Evolutionary conservation across 139 green algal species (phyloP), one percentile per base, ranked within the genome.

Genomic region (Chlorella sorokiniana): DNA sequence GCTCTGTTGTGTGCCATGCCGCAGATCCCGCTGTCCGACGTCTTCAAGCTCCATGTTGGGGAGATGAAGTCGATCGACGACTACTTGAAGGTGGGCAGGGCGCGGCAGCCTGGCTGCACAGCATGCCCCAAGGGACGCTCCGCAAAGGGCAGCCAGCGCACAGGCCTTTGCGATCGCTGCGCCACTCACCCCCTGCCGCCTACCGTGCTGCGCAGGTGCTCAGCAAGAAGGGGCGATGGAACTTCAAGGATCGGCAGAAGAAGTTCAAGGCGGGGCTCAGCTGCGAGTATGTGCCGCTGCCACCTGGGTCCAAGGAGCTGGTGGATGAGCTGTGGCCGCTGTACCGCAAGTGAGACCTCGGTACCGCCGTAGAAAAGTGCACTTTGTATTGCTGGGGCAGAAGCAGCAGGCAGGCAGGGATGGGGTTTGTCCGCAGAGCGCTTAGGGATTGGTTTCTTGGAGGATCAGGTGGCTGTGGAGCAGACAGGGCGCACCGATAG

Each of bases 181-280:
- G 48, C 48, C 48, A n/a, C n/a, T n/a, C n/a, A n/a, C n/a, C n/a
- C n/a, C n/a, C n/a, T n/a, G n/a, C n/a, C n/a, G n/a, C n/a, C n/a
- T n/a, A n/a, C n/a, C n/a, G 3, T 61, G 52, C 52, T 27, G 7
- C 38, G 65, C 37, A 45, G 37, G 40, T 65, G 69, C 78, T 88
- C 38, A 79, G 45, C 68, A 79, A 62, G 63, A 88, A 88, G 65
- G 84, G 45, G 25, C 69, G 78, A 1, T 88, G 84, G 84, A 88
- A 88, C 73, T 85, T 82, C 65, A 88, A 88, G 52, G 84, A 88
- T 73, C 38, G 84, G 37, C 80, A 83, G 56, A 88, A 88, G 42
- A 88, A 88, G 78, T 74, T 83, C 42, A 29, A 16, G 22, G 31
- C 51, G 52, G 52, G 45, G 10, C 42, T 74, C 23, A 74, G 42